These are phyloP conservation scores for Cladosporium austrohemisphaericum DNA, from an alignment of 2,329 filamentous ascomycete species.

Conservation along the genomic window DNA sequence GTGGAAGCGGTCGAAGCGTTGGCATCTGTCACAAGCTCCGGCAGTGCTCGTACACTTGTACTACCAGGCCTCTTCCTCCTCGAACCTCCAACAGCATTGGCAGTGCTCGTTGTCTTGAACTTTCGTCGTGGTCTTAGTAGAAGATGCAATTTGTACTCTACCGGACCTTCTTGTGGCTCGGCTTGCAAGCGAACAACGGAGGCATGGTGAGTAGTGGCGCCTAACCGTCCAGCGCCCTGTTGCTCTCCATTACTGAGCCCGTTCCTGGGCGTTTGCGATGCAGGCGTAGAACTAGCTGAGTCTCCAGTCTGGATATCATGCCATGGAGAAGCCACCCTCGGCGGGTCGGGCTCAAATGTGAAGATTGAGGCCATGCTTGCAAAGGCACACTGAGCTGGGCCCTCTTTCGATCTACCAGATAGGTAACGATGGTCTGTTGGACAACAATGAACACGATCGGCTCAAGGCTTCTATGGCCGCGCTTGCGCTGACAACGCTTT, in stretches of 20 bases:
- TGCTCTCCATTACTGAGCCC: neutral
- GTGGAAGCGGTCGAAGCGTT: neutral
- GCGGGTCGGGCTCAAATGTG: constrained; percentile 85
- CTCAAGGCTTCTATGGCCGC: neutral
- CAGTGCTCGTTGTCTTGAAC: constrained; percentile 69
- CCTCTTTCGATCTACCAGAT: neutral
- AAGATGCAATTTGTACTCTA: constrained; percentile 94
- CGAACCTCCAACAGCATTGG: constrained; percentile 49
- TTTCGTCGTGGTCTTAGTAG: constrained; percentile 72
- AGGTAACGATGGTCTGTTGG: neutral
- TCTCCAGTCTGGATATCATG: constrained; percentile 24
- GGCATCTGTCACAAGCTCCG: constrained; percentile 21
- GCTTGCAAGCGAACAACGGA: constrained; percentile 71
- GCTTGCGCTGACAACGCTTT: neutral
- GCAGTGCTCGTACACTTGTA: constrained; percentile 26
- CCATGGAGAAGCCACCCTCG: constrained; percentile 89
- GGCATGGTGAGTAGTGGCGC: neutral
- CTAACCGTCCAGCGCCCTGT: neutral
- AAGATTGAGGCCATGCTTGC: constrained; percentile 97
- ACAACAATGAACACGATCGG: neutral
- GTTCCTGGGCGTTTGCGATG: constrained; percentile 6
- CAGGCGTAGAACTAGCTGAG: constrained; percentile 16
- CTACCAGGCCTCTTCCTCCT: constrained; percentile 38
- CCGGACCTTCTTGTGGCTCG: constrained; percentile 90
- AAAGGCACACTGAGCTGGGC: too few species aligned